Percentiles rank a stretch among this genome's conserved stretches.
Evolutionary conservation across 148 eudicot species (phyloP).

Genomic region (Nyssa sinensis): DNA sequence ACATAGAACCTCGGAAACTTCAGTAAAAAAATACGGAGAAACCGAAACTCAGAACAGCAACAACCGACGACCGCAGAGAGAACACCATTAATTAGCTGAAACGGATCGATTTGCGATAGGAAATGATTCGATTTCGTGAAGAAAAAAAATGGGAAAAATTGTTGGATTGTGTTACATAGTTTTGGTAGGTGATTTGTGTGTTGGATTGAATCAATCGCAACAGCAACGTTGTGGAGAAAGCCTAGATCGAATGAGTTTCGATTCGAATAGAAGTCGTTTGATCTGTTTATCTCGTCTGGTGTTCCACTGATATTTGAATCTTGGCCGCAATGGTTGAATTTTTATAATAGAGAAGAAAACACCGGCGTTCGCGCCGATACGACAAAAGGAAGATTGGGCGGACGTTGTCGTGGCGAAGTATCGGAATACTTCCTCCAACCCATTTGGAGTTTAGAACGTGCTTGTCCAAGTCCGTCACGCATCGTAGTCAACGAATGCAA

Average conservation of each 20-base stretch:
- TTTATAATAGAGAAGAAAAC: no score
- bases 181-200: not conserved
- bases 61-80: not conserved
- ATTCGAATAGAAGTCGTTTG: not conserved
- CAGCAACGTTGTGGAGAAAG: not conserved
- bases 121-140: not conserved
- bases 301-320: not conserved
- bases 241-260: not conserved
- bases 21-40: not conserved
- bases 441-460: no score
- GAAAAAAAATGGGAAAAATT: not conserved
- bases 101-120: not conserved
- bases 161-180: not conserved
- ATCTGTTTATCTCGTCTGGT: not conserved
- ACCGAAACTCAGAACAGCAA: not conserved
- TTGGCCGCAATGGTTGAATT: not conserved
- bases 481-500: no score
- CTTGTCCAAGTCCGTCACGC: no score
- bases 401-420: no score
- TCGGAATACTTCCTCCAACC: no score
- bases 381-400: no score
- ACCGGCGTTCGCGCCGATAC: no score
- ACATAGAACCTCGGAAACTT: not conserved
- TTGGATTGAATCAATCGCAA: no score
- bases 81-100: conserved; percentile 1